Evolutionary conservation across 495 filamentous ascomycete species (phyloP).

Genomic region (Penicillium ucsense): DNA sequence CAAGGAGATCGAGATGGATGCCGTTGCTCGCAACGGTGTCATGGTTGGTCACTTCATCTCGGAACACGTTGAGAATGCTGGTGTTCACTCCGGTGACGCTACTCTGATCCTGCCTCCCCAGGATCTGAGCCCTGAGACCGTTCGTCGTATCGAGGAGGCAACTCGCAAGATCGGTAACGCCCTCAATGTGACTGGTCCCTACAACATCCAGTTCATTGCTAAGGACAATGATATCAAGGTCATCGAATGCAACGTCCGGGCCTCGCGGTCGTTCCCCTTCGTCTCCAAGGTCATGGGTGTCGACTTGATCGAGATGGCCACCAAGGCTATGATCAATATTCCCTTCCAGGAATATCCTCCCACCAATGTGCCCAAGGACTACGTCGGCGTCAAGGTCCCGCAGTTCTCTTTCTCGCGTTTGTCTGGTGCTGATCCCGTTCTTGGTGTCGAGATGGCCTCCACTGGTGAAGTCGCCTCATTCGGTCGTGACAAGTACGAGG

Average conservation of each 20-base stretch:
- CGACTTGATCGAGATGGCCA: slow-evolving; percentile 97
- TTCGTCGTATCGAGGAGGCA: slow-evolving; percentile 84
- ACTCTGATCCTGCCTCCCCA: slow-evolving; percentile 95
- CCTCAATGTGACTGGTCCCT: slow-evolving; percentile 91
- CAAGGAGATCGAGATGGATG: slow-evolving; percentile 96
- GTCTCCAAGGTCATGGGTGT: slow-evolving; percentile 98
- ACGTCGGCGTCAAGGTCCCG: slow-evolving; percentile 94
- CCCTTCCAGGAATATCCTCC: slow-evolving; percentile 76
- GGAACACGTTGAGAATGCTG: slow-evolving; percentile 95
- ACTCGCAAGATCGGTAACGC: slow-evolving; percentile 92
- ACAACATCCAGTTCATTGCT: slow-evolving; percentile 99
- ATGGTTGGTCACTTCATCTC: slow-evolving; percentile 91
- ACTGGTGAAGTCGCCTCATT: slow-evolving; percentile 98
- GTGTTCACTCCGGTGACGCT: slow-evolving; percentile 96
- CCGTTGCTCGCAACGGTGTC: slow-evolving; percentile 76
- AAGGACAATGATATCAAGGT: slow-evolving; percentile 99
- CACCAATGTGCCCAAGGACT: slow-evolving; percentile 62
- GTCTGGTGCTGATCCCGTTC: slow-evolving; percentile 89
- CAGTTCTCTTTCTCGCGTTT: slow-evolving; percentile 98
- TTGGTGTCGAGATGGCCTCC: slow-evolving; percentile 98
- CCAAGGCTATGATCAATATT: slow-evolving; percentile 87
- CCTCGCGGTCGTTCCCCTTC: slow-evolving; percentile 94
- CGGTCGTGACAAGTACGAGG: slow-evolving; percentile 90
- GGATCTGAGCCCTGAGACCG: slow-evolving; percentile 82
- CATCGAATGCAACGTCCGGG: slow-evolving; percentile 96